Evolutionary conservation across 2,329 filamentous ascomycete genomes (phyloP), one percentile per base, ranked within the genome.

Genomic region (Aaosphaeria pasadenensis): DNA sequence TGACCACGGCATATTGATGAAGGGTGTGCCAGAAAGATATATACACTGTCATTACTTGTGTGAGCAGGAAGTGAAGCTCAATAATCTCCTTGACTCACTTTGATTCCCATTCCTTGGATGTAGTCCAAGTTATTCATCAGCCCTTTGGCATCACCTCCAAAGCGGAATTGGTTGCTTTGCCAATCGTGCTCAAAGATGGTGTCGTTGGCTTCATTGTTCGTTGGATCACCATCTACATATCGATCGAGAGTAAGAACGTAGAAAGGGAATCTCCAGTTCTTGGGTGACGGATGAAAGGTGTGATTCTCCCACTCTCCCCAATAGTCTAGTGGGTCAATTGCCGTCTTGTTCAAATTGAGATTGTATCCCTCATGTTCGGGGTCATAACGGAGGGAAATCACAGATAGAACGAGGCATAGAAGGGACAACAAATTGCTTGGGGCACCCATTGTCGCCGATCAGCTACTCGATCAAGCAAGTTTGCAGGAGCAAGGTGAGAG

Each of bases 1-100:
- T 11, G 77, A 78, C 84, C 84, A 87, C 5, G 84, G 84, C 55
- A 77, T 71, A 59, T 87, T 87, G 65, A 86, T 79, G 56, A 85
- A 77, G 6, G 81, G 74, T 40, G 79, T 82, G n/a, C 83, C 84
- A 30, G 82, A 83, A 42, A 86, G 74, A 57, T 86, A 85, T 30
- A 86, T 69, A 5, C 74, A 81, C 75, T 83, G 46, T 38, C 11
- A 7, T n/a, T 7, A 39, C 33, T 57, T 39, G 52, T 4, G 7
- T 41, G 30, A 43, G 35, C 28, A 47, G 30, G 11, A 53, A 11
- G 41, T 39, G 58, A 24, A 24, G 17, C 3, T 24, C 17, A 33
- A 43, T 31, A n/a, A 11, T 36, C 9, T 11, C 28, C 7, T 11
- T 24, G 11, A 24, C 38, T 53, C 46, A 78, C 79, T 72, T 81